Conservation (phyloP, 805 yeast genomes). For the Limtongia smithiae region DNA sequence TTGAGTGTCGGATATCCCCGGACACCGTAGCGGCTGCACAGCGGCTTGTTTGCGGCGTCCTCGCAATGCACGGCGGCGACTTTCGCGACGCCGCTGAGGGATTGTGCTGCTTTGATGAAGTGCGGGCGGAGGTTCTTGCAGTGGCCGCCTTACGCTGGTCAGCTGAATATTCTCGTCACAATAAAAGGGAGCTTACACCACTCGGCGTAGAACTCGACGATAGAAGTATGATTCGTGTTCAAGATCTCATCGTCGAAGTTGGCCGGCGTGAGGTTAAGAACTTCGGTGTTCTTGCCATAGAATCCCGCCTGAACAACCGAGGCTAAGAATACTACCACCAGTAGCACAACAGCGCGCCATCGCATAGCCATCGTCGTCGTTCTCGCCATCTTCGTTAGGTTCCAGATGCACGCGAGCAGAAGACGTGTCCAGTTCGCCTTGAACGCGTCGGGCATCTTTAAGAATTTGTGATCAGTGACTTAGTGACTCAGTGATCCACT, state of each 20-base stretch:
- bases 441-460: no score
- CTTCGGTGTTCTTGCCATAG: slow-evolving; percentile 44
- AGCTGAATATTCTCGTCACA: no score
- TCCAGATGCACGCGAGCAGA: neutral
- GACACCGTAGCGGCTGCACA: slow-evolving; percentile 65
- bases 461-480: no score
- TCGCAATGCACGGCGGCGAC: slow-evolving; percentile 90
- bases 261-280: slow-evolving; percentile 52
- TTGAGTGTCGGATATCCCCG: slow-evolving; percentile 81
- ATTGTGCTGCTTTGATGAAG: slow-evolving; percentile 59
- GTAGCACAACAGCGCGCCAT: neutral
- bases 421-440: neutral
- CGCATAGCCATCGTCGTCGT: neutral
- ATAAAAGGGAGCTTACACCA: slow-evolving; percentile 47
- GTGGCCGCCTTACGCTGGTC: slow-evolving; percentile 73
- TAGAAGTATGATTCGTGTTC: slow-evolving; percentile 67
- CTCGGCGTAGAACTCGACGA: slow-evolving; percentile 93
- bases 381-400: no score
- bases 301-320: slow-evolving; percentile 28
- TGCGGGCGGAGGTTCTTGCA: slow-evolving; percentile 70
- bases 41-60: slow-evolving; percentile 55
- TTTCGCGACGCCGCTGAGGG: slow-evolving; percentile 45
- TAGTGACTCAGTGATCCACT: no score
- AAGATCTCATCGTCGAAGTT: slow-evolving; percentile 66
- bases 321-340: neutral